A percentile compares a stretch with the other conserved stretches of the same genome.
Conservation (phyloP, 163 green algal species). For the Prototheca wickerhamii region DNA sequence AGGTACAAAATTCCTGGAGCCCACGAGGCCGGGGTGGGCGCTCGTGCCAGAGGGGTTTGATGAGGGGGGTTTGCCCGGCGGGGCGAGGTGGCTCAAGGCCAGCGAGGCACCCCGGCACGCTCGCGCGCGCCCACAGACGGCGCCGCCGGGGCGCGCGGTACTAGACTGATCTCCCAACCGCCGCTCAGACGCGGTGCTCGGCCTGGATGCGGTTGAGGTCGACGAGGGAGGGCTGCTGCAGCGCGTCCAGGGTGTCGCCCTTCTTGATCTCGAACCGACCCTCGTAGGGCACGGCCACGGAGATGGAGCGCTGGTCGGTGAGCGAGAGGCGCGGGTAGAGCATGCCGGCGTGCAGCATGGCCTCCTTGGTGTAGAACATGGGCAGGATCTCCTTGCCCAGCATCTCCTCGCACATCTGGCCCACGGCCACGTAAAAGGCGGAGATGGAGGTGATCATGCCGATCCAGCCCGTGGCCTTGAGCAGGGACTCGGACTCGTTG, state of each 20-base stretch:
- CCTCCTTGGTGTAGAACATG: conserved; percentile 13
- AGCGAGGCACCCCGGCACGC: no score
- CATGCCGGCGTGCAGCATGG: not conserved
- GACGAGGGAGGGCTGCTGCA: not conserved
- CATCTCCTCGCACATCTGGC: conserved; percentile 1
- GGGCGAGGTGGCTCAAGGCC: no score
- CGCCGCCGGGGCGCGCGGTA: no score
- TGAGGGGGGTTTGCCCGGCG: no score
- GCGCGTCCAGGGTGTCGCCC: not conserved
- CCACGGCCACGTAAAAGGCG: conserved; percentile 1
- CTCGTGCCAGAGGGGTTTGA: no score
- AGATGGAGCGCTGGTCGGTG: not conserved
- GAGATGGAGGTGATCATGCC: conserved; percentile 1
- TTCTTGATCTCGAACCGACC: not conserved
- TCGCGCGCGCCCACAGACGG: no score
- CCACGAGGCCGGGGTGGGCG: no score
- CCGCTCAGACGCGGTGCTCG: no score
- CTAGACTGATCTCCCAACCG: no score
- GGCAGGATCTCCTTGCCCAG: conserved; percentile 11
- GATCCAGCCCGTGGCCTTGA: conserved; percentile 3
- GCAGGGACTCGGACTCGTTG: not conserved
- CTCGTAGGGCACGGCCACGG: not conserved
- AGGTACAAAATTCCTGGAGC: no score
- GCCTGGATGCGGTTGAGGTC: conserved; percentile 3
- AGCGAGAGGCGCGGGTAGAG: conserved; percentile 4